These are phyloP conservation scores for Aspergillus floridensis DNA, from an alignment of 2,329 filamentous ascomycete genomes.

Conservation along the genomic window DNA sequence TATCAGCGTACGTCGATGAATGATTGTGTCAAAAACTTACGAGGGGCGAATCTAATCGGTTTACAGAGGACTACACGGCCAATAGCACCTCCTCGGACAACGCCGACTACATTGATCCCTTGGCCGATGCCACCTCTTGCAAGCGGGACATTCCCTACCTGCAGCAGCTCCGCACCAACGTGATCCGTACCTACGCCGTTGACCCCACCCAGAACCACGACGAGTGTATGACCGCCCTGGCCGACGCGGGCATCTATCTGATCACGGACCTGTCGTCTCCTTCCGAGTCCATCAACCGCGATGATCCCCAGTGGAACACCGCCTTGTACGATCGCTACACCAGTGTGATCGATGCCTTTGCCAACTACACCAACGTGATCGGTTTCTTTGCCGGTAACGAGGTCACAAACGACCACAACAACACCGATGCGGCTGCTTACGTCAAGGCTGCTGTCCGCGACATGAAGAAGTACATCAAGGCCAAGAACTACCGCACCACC, in stretches of 20 bases:
- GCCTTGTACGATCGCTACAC: conserved; percentile 79
- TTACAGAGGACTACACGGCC: conserved; percentile 44
- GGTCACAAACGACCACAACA: conserved; percentile 83
- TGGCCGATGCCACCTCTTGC: conserved; percentile 70
- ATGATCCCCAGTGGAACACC: conserved; percentile 74
- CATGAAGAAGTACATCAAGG: conserved; percentile 88
- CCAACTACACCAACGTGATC: conserved; percentile 83
- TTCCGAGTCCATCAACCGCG: conserved; percentile 76
- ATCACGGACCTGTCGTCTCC: conserved; percentile 88
- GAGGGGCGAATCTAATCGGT: conserved; percentile 37
- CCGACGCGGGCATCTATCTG: conserved; percentile 88
- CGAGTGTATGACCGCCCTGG: conserved; percentile 78
- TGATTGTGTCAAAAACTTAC: neutral
- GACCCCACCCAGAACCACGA: conserved; percentile 75
- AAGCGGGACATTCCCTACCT: conserved; percentile 83
- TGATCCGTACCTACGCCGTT: conserved; percentile 92
- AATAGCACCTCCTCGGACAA: conserved; percentile 38
- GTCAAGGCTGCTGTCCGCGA: conserved; percentile 98
- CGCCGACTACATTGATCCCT: conserved; percentile 72
- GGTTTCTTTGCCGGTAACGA: conserved; percentile 99
- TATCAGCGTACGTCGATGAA: conserved; percentile 66
- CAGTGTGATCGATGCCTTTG: conserved; percentile 74
- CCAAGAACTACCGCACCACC: conserved; percentile 65
- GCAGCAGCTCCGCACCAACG: conserved; percentile 77
- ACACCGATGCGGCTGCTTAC: conserved; percentile 85